phyloP scores from a whole-genome alignment of 2,329 filamentous ascomycete genomes.

The Stemphylium lycopersici region DNA sequence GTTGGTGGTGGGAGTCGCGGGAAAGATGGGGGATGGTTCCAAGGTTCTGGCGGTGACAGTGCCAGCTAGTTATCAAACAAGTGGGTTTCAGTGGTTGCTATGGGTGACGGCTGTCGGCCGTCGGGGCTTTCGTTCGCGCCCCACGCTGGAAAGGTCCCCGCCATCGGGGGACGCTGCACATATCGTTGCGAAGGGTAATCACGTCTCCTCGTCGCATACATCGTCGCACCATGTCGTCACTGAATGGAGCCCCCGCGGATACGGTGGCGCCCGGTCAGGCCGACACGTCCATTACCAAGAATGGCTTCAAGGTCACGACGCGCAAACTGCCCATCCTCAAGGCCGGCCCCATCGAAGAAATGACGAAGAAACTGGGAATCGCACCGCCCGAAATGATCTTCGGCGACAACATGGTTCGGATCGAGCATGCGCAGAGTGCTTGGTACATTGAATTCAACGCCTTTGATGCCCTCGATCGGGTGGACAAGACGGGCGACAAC shows the following conservation, averaged over 20 bases:
- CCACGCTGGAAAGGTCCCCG: slow-evolving; percentile 6
- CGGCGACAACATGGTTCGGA: slow-evolving; percentile 83
- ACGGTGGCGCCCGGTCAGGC: slow-evolving; percentile 42
- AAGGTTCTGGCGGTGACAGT: slow-evolving; percentile 5
- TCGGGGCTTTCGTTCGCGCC: slow-evolving; percentile 9
- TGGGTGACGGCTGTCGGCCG: slow-evolving; percentile 17
- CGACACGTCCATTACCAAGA: slow-evolving; percentile 45
- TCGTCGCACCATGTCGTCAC: slow-evolving; percentile 26
- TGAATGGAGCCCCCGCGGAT: slow-evolving; percentile 43
- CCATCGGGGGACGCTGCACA: slow-evolving; percentile 18
- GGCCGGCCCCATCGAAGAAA: slow-evolving; percentile 83
- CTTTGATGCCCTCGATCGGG: slow-evolving; percentile 82
- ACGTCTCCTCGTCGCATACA: neutral
- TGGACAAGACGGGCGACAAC: slow-evolving; percentile 89
- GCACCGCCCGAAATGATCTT: slow-evolving; percentile 99
- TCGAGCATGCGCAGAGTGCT: slow-evolving; percentile 74
- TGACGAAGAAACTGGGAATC: slow-evolving; percentile 80
- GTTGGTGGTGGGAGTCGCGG: slow-evolving; percentile 15
- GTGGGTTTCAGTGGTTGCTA: slow-evolving; percentile 16
- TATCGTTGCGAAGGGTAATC: neutral
- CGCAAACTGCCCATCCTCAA: slow-evolving; percentile 96
- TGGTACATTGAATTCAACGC: slow-evolving; percentile 86
- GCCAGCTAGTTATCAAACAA: slow-evolving; percentile 23
- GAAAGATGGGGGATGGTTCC: slow-evolving; percentile 14
- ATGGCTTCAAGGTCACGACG: slow-evolving; percentile 74